Conservation (phyloP, 2,329 filamentous ascomycete genomes). For the Aspergillus eucalypticola region DNA sequence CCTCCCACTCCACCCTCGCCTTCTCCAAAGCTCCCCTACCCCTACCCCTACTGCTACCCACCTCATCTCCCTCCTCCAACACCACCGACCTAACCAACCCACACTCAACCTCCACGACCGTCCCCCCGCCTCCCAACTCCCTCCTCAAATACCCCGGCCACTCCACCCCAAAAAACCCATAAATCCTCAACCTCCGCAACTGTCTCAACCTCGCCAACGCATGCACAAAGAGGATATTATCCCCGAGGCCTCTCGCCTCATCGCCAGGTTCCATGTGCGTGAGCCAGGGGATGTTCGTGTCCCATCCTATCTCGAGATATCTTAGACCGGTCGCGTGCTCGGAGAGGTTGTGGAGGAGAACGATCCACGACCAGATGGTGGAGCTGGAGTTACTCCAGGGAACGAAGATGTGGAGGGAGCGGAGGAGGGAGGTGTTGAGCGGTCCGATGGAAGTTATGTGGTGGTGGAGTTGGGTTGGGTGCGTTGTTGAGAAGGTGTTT, state of each 20-base stretch:
- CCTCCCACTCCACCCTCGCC: no score
- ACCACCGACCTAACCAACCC: background rate
- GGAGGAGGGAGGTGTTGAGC: background rate
- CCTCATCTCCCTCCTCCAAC: background rate
- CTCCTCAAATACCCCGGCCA: background rate
- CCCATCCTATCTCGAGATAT: background rate
- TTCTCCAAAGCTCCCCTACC: no score
- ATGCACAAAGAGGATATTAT: background rate
- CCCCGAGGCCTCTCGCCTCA: background rate
- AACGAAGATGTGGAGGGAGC: background rate
- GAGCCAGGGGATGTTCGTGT: background rate
- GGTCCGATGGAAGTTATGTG: background rate
- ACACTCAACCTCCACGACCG: background rate
- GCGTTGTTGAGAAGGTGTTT: background rate
- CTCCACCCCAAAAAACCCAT: background rate
- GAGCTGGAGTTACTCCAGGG: background rate
- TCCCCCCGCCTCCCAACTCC: background rate
- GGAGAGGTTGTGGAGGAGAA: background rate
- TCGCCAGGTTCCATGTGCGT: background rate
- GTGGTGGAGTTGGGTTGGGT: background rate
- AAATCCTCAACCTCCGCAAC: background rate
- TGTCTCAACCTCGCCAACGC: background rate
- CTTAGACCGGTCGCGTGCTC: background rate
- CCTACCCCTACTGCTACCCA: no score
- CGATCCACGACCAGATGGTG: background rate